phyloP scores from a whole-genome alignment of 805 yeast species.

The Candida railenensis region DNA sequence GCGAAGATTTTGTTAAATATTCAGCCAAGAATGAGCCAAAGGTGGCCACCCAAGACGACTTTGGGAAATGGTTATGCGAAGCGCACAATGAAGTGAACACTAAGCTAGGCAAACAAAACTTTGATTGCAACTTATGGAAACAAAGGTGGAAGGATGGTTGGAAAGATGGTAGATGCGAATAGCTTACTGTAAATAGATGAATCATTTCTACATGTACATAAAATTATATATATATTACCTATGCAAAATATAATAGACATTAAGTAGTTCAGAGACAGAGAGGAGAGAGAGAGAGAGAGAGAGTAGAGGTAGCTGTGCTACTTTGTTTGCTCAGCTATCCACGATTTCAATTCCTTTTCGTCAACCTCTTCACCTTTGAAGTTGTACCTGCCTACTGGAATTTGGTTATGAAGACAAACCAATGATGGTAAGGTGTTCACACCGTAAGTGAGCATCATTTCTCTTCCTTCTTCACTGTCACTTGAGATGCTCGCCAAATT shows the following conservation, averaged over 20 bases:
- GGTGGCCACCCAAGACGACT: constrained; percentile 66
- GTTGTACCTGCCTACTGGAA: constrained; percentile 41
- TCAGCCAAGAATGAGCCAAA: constrained; percentile 53
- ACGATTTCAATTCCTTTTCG: constrained; percentile 30
- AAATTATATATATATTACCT: too few relatives aligned
- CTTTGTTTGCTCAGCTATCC: constrained; percentile 17
- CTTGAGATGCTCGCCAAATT: constrained; percentile 71
- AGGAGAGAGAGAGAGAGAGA: too few relatives aligned
- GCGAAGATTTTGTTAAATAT: constrained; percentile 73
- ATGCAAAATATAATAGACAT: too few relatives aligned
- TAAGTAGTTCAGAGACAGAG: too few relatives aligned
- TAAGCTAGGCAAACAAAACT: constrained; percentile 80
- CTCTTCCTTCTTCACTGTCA: constrained; percentile 64
- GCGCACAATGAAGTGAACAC: constrained; percentile 94
- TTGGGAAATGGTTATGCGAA: constrained; percentile 89
- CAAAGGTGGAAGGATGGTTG: constrained; percentile 95
- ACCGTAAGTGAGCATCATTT: constrained; percentile 54
- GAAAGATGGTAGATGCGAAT: constrained; percentile 62
- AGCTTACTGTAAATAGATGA: constrained; percentile 2
- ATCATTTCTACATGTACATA: neutral
- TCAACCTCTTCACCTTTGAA: constrained; percentile 19
- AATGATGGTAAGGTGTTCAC: constrained; percentile 62
- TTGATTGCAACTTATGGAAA: constrained; percentile 89
- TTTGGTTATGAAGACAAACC: constrained; percentile 64
- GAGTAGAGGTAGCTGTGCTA: too few relatives aligned